phyloP scores from a whole-genome alignment of 176 grass and related monocot genomes.

The Oryza nivara region DNA sequence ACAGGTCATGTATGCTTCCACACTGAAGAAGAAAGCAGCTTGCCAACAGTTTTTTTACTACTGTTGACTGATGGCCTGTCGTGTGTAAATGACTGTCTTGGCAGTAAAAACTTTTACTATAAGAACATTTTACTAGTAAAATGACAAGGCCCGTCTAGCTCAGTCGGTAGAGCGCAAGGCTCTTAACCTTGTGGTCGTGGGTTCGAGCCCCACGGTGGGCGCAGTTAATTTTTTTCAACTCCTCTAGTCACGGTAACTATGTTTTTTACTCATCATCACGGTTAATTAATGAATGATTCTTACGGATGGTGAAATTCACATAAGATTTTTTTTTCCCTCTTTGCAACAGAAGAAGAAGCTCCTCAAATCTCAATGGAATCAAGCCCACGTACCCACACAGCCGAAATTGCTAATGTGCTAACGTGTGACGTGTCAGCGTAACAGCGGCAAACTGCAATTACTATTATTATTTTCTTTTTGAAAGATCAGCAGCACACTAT shows the following conservation, averaged over 20 bases:
- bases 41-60: not conserved
- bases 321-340: too few species aligned
- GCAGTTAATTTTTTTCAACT: not conserved
- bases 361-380: not conserved
- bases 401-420: not conserved
- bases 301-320: too few species aligned
- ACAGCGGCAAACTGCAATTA: not conserved
- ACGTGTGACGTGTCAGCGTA: not conserved
- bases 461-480: too few species aligned
- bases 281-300: too few species aligned
- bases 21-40: not conserved
- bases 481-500: not conserved
- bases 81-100: too few species aligned
- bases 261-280: not conserved
- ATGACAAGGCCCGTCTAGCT: conserved; percentile 33
- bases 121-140: too few species aligned
- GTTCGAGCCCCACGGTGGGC: conserved; percentile 80
- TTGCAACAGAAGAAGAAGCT: too few species aligned
- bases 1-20: too few species aligned
- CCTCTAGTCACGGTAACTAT: not conserved
- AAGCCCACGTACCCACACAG: not conserved
- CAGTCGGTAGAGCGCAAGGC: conserved; percentile 53
- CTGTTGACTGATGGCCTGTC: too few species aligned
- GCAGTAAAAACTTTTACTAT: too few species aligned
- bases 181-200: conserved; percentile 55